Conservation (phyloP, 1,139 yeast genomes). For the Yamadazyma mexicana region DNA sequence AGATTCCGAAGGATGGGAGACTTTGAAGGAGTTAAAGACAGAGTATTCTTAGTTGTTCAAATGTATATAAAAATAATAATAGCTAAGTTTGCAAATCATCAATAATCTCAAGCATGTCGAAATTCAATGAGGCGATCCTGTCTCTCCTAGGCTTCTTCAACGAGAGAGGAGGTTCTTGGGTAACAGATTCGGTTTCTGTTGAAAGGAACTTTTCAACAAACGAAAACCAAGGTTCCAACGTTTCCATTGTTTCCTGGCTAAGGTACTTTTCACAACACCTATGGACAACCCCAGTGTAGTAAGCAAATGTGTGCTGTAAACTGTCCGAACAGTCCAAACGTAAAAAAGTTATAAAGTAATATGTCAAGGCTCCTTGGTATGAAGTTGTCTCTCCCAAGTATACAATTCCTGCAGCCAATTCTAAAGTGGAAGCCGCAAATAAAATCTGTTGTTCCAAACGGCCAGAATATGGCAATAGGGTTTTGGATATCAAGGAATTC, state of each 20-base stretch:
- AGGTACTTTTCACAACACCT: not conserved
- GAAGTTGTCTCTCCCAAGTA: constrained; percentile 28
- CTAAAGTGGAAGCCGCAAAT: constrained; percentile 38
- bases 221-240: not conserved
- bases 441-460: constrained; percentile 38
- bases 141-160: not conserved
- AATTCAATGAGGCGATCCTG: constrained; percentile 28
- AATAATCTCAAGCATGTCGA: constrained; percentile 29
- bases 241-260: not conserved
- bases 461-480: constrained; percentile 32
- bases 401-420: constrained; percentile 29
- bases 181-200: not conserved
- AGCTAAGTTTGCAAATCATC: constrained; percentile 19
- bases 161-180: not conserved
- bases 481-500: constrained; percentile 26
- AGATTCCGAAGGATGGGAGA: constrained; percentile 75
- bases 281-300: constrained; percentile 14
- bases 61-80: not conserved
- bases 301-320: constrained; percentile 17
- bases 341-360: constrained; percentile 40
- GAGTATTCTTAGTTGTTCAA: constrained; percentile 15
- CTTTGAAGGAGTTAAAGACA: constrained; percentile 53
- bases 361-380: constrained; percentile 22
- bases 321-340: constrained; percentile 46
- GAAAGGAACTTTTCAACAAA: not conserved